These are phyloP conservation scores for Elsinoe necatrix DNA, from an alignment of 2,329 filamentous ascomycete genomes.

Conservation along the genomic window DNA sequence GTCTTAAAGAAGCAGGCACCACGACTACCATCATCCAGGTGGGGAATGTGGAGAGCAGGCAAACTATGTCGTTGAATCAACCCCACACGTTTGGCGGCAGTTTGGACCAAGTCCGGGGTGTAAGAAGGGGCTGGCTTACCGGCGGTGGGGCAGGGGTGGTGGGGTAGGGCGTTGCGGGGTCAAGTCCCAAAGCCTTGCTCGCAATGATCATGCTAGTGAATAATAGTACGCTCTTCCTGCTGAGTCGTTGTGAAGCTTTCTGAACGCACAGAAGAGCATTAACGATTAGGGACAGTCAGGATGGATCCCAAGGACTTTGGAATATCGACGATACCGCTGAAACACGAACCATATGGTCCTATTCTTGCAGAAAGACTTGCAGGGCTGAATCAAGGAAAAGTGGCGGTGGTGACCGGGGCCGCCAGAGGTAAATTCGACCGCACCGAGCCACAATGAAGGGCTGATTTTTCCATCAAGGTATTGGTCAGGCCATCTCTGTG, in stretches of 20 bases:
- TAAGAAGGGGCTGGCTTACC: neutral
- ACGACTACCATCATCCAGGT: too few relatives aligned
- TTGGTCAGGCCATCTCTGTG: neutral
- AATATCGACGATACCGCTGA: neutral
- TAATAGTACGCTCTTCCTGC: too few relatives aligned
- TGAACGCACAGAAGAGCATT: too few relatives aligned
- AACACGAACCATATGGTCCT: neutral
- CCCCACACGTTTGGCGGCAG: neutral
- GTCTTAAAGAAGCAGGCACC: too few relatives aligned
- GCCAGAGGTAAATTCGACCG: neutral
- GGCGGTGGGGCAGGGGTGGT: neutral
- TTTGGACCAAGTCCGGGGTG: neutral
- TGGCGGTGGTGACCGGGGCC: constrained; percentile 1
- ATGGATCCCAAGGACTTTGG: constrained; percentile 1
- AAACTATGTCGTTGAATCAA: neutral
- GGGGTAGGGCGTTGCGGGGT: neutral
- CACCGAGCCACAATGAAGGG: too few relatives aligned
- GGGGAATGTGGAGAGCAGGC: neutral
- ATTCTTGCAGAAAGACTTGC: neutral
- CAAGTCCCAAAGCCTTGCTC: too few relatives aligned
- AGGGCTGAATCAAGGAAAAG: neutral
- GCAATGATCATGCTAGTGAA: too few relatives aligned
- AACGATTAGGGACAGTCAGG: neutral
- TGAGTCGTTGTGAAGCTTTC: too few relatives aligned
- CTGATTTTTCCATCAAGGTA: neutral